A percentile compares a stretch with the other conserved stretches of the same genome.
Evolutionary conservation across 306 rosid genomes (phyloP).

Genomic region (Cicer bijugum): DNA sequence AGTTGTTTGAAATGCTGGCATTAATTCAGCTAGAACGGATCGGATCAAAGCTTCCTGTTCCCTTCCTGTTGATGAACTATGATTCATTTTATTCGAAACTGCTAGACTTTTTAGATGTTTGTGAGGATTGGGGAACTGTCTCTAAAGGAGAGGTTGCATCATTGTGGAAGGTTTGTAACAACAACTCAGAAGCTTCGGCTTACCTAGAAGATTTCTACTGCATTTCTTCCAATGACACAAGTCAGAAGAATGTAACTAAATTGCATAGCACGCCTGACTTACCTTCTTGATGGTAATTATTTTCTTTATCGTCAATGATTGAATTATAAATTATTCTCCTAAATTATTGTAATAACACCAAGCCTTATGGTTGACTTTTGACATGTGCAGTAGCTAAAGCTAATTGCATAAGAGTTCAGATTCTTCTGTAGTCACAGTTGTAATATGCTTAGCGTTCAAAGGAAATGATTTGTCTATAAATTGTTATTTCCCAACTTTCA

Average conservation of each 20-base stretch:
- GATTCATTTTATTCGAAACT: conserved; percentile 79
- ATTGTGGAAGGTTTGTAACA: conserved; percentile 79
- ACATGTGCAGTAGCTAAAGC: neutral
- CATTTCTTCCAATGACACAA: conserved; percentile 45
- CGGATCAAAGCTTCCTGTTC: conserved; percentile 79
- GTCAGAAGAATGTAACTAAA: conserved; percentile 42
- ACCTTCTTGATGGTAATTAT: conserved; percentile 28
- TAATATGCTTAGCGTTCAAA: neutral
- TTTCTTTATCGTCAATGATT: conserved; percentile 14
- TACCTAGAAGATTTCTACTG: conserved; percentile 72
- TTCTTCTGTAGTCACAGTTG: neutral
- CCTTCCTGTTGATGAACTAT: conserved; percentile 84
- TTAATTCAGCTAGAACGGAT: conserved; percentile 82
- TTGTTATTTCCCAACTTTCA: neutral
- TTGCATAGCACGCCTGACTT: conserved; percentile 35
- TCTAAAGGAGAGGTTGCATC: conserved; percentile 79
- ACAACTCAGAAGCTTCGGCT: conserved; percentile 74
- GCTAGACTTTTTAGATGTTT: conserved; percentile 67
- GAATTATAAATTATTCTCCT: neutral
- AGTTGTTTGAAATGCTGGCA: conserved; percentile 78
- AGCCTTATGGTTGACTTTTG: conserved; percentile 3
- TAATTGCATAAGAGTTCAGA: neutral
- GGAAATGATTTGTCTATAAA: neutral
- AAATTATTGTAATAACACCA: neutral
- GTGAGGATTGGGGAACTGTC: conserved; percentile 79